Conservation (phyloP, 768 basidiomycete species). For the Hemileccinum impolitum region DNA sequence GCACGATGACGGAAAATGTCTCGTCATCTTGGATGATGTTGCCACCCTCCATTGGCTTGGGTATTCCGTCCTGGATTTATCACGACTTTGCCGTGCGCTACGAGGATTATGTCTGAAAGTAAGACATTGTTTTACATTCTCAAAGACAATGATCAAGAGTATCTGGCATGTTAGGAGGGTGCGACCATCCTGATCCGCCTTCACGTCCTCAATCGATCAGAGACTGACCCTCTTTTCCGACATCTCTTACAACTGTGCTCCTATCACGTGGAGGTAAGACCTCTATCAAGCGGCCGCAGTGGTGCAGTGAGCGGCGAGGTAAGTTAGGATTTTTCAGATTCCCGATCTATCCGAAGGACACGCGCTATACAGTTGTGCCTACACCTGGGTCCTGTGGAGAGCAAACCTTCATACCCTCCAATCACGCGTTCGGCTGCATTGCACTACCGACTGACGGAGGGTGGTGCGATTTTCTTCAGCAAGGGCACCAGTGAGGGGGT, state of each 20-base stretch:
- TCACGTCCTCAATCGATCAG: constrained; percentile 51
- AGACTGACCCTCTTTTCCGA: constrained; percentile 59
- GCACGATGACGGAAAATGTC: constrained; percentile 15
- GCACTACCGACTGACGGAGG: constrained; percentile 71
- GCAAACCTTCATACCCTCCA: constrained; percentile 30
- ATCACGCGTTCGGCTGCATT: constrained; percentile 55
- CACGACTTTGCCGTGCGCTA: constrained; percentile 59
- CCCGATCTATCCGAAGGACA: neutral
- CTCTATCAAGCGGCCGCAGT: constrained; percentile 71
- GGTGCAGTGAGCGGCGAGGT: constrained; percentile 80
- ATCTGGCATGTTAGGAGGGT: constrained; percentile 36
- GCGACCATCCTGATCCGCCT: constrained; percentile 62
- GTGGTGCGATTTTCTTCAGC: constrained; percentile 64
- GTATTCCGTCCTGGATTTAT: constrained; percentile 46
- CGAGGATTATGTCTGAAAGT: constrained; percentile 56
- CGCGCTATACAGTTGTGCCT: constrained; percentile 50
- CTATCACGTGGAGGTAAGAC: constrained; percentile 69
- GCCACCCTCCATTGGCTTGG: constrained; percentile 72
- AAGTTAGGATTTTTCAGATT: constrained; percentile 4
- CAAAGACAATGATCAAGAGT: neutral
- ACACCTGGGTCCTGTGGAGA: constrained; percentile 50
- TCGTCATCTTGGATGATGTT: constrained; percentile 73
- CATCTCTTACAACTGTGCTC: constrained; percentile 58
- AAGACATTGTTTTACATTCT: neutral
- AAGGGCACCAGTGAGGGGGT: constrained; percentile 68